These are phyloP conservation scores for Echium plantagineum DNA, from an alignment of 257 asterid species.

Conservation along the genomic window DNA sequence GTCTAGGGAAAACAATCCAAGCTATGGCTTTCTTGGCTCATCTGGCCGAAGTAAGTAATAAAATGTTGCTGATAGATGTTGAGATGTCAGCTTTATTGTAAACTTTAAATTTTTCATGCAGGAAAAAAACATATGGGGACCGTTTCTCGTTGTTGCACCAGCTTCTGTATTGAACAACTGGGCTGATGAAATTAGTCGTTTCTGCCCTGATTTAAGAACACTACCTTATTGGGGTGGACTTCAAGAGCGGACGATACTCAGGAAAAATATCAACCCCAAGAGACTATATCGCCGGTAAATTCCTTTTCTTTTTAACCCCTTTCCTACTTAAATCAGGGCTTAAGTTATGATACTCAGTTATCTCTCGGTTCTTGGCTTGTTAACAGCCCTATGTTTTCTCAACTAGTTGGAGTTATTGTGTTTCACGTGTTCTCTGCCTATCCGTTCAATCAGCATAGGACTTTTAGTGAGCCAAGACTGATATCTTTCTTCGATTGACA, in stretches of 20 bases:
- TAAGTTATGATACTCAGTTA: neutral
- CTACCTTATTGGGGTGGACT: slow-evolving; percentile 75
- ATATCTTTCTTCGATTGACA: too few relatives aligned
- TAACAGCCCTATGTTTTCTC: neutral
- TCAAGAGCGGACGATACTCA: slow-evolving; percentile 5
- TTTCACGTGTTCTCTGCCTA: too few relatives aligned
- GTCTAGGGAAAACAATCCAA: slow-evolving; percentile 50
- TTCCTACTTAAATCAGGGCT: neutral
- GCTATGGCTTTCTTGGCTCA: slow-evolving; percentile 99
- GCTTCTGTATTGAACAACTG: slow-evolving; percentile 11
- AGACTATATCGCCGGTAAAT: slow-evolving; percentile 5
- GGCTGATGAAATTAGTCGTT: slow-evolving; percentile 13
- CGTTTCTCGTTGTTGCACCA: slow-evolving; percentile 9
- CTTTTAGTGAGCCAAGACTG: too few relatives aligned
- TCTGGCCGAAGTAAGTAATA: slow-evolving; percentile 74
- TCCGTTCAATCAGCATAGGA: too few relatives aligned
- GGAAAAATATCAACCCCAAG: slow-evolving; percentile 7
- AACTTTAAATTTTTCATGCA: neutral
- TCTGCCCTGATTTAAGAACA: slow-evolving; percentile 21
- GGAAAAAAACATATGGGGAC: slow-evolving; percentile 20
- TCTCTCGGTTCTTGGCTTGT: neutral
- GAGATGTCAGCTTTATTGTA: neutral
- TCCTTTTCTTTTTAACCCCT: neutral
- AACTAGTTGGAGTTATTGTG: neutral
- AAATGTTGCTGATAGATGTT: slow-evolving; percentile 9